Base-by-base conservation (phyloP, 108 stramenopile genomes). In the Nitzschia sp. region DNA sequence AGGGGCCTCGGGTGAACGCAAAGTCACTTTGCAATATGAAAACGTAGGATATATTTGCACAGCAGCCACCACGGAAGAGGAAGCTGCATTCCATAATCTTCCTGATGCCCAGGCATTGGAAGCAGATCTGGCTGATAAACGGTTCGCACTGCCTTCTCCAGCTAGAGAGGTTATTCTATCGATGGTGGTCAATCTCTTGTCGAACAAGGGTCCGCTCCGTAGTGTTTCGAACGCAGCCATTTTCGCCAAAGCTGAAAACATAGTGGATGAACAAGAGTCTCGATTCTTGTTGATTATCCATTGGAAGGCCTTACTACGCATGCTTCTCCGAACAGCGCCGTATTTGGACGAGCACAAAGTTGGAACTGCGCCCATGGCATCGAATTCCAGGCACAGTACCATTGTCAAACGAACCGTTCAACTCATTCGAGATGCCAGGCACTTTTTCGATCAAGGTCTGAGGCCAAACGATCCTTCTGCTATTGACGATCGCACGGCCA, bases 401-500 rank as follows among this genome's bases (percentile, higher is more conserved):
- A 70, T 89, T 27, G 54, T 85, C 33, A 82, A 84, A 53, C 80
- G 83, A 19, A 92, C 89, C 16, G 89, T 90, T 4, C 75, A 80
- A n/a, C 36, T 92, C 57, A 89, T 92, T 68, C 87, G 93, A 21
- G 72, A 81, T 59, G 84, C 82, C 9, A 75, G 93, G 5, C 80
- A 84, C 32, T 94, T 94, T 66, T 94, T 91, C 47, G 87, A 91
- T 69, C 89, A 91, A 67, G 88, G 87, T 0, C 35, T 86, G 16
- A 47, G 80, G 45, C 88, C 88, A 0, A 38, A 66, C 58, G n/a
- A 47, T 13, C 70, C 72, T 29, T 28, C 65, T 13, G 35, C 41
- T 19, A 45, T 75, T 23, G 48, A 73, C 35, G 87, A 94, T 60
- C 57, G 59, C 8, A 89, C 89, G 0, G 90, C 93, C 3, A 58